Base-by-base conservation (phyloP, 1,284 basidiomycete species). In the Fomitopsis pinicola region DNA sequence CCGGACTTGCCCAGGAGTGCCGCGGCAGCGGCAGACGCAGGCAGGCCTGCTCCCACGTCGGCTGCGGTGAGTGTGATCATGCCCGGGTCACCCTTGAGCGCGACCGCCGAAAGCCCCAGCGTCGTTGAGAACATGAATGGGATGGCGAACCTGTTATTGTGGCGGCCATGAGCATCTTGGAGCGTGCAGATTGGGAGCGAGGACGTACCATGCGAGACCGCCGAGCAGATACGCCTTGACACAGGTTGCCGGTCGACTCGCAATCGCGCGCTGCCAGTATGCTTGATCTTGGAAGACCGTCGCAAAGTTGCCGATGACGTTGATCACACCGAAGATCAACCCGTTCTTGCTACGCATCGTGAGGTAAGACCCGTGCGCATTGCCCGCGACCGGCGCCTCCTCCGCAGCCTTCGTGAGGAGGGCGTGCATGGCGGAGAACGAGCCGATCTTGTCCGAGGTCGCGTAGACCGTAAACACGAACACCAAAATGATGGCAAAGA, bases 171-270 rank as follows among this genome's bases (percentile, higher is more conserved):
- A 22, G 42, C 42, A 19, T 9, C 26, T 15, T 15, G 54, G 33
- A 30, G n/a, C 9, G 36, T 30, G 14, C 14, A 30, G 5, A 17
- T 3, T 14, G 26, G 28, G 7, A 28, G 48, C 2, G 15, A 9
- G 9, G 28, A 72, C 76, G 42, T 63, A 88, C 92, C 93, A 94
- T 12, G 92, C 89, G 2, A 95, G 73, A n/a, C 95, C 95, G 55
- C 94, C 95, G 26, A 94, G 80, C 9, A 97, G 77, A 76, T 95
- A 97, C 0, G 92, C 95, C 72, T 92, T 92, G 55, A 95, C 92
- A 30, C 89, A 91, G n/a, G 84, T 89, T 1, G 85, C 85, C 0
- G 94, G 94, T 33, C 88, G 80, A 61, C 87, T 89, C 0, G 95
- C 94, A 68, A 97, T 95, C 2, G 93, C 94, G 38, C 94, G 85